phyloP scores from a whole-genome alignment of 192 early-diverging fungal species.

The Linnemannia schmuckeri region DNA sequence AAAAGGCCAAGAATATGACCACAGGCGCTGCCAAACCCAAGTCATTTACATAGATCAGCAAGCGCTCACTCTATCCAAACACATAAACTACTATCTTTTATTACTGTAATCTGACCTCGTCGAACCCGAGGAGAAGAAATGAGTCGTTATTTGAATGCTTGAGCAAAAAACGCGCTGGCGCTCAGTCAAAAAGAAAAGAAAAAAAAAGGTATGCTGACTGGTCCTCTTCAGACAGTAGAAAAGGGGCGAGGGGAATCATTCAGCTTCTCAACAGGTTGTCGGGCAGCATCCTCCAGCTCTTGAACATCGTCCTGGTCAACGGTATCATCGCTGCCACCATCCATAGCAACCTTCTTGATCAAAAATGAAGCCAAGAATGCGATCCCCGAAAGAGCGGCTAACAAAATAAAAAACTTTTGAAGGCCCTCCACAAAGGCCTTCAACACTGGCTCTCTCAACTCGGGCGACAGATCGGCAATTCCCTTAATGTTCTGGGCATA shows the following conservation, averaged over 20 bases:
- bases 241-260: not conserved
- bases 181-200: not conserved
- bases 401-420: constrained; percentile 63
- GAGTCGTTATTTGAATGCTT: too few relatives aligned
- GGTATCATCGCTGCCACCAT: not conserved
- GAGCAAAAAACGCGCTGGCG: not conserved
- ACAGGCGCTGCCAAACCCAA: not conserved
- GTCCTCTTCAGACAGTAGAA: not conserved
- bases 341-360: constrained; percentile 49
- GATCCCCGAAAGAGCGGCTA: constrained; percentile 61
- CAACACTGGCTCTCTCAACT: constrained; percentile 56
- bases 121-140: too few relatives aligned
- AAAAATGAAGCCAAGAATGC: constrained; percentile 60
- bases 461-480: constrained; percentile 32
- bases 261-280: not conserved
- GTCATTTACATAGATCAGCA: not conserved
- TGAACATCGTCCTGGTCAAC: not conserved
- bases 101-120: too few relatives aligned
- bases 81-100: too few relatives aligned
- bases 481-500: constrained; percentile 34
- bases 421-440: constrained; percentile 65
- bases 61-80: not conserved
- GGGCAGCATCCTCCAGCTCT: not conserved
- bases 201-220: not conserved
- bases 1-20: not conserved